These are phyloP conservation scores for Mycosarcoma mackinlayi DNA, from an alignment of 1,284 basidiomycete species.

Conservation along the genomic window DNA sequence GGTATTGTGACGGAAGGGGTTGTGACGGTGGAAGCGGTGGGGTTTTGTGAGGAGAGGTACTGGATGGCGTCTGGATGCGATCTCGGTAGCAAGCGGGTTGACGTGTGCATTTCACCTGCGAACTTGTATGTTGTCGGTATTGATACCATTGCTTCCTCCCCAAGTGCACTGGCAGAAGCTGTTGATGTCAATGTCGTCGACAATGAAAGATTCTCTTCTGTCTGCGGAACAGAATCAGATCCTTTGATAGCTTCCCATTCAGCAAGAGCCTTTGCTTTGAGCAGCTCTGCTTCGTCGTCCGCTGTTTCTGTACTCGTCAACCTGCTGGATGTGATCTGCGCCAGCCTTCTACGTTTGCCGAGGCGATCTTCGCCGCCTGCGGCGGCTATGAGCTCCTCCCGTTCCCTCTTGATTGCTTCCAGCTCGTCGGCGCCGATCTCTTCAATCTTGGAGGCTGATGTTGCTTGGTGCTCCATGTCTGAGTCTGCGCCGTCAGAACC, in stretches of 20 bases:
- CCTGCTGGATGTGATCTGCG: neutral
- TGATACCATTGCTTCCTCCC: slow-evolving; percentile 42
- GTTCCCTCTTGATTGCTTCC: slow-evolving; percentile 34
- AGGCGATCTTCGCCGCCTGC: slow-evolving; percentile 38
- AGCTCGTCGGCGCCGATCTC: slow-evolving; percentile 40
- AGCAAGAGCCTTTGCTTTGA: slow-evolving; percentile 16
- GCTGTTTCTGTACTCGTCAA: neutral
- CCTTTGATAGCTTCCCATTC: slow-evolving; percentile 40
- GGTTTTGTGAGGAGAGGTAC: slow-evolving; percentile 30
- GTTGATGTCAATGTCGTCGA: neutral
- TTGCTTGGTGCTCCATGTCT: neutral
- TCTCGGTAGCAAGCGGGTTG: slow-evolving; percentile 34
- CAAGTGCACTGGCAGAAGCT: neutral
- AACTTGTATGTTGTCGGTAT: slow-evolving; percentile 51
- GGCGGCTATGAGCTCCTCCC: slow-evolving; percentile 24
- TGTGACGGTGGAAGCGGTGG: slow-evolving; percentile 4
- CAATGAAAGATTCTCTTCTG: neutral
- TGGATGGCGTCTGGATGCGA: slow-evolving; percentile 55
- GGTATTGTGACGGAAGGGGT: neutral
- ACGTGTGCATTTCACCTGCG: slow-evolving; percentile 43
- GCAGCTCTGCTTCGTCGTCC: slow-evolving; percentile 3
- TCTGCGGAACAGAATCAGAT: neutral
- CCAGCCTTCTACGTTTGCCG: slow-evolving; percentile 32
- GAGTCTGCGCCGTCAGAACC: slow-evolving; percentile 14
- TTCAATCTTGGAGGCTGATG: neutral